Conservation (phyloP, 768 basidiomycete species). For the Lactarius hengduanensis region DNA sequence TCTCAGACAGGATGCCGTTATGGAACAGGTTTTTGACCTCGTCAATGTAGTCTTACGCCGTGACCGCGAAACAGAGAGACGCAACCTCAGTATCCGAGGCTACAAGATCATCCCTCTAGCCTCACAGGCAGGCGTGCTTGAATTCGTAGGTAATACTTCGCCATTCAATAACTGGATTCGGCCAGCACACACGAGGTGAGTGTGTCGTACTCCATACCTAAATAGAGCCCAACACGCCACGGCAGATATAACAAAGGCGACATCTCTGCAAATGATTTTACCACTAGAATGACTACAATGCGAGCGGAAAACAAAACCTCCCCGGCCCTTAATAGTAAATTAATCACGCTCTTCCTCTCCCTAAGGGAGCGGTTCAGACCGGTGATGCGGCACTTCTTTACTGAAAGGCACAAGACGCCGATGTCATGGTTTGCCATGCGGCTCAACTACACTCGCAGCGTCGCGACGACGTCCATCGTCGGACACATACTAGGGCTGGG, state of each 20-base stretch:
- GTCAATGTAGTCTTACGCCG: slow-evolving; percentile 73
- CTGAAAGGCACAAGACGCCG: slow-evolving; percentile 83
- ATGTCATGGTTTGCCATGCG: slow-evolving; percentile 92
- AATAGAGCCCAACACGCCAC: neutral
- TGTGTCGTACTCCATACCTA: neutral
- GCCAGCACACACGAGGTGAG: slow-evolving; percentile 61
- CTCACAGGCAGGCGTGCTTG: slow-evolving; percentile 76
- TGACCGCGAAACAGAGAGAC: slow-evolving; percentile 74
- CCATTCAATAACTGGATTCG: slow-evolving; percentile 63
- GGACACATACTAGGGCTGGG: slow-evolving; percentile 92
- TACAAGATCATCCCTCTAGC: slow-evolving; percentile 91
- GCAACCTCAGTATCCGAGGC: slow-evolving; percentile 70
- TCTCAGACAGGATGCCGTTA: slow-evolving; percentile 94
- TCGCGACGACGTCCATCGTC: slow-evolving; percentile 91
- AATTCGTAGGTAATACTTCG: slow-evolving; percentile 82
- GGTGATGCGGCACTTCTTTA: slow-evolving; percentile 94
- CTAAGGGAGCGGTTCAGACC: slow-evolving; percentile 56
- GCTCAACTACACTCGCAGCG: slow-evolving; percentile 85
- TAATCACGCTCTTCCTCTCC: slow-evolving; percentile 34
- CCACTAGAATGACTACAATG: slow-evolving; percentile 34
- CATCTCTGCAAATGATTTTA: slow-evolving; percentile 37
- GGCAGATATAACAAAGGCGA: slow-evolving; percentile 69
- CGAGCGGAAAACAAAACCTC: slow-evolving; percentile 36
- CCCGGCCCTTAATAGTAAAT: slow-evolving; percentile 30
- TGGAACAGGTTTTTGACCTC: slow-evolving; percentile 96